Percentiles rank a stretch among this genome's conserved stretches.
Conservation (phyloP, 1,284 basidiomycete genomes). For the Vanrija pseudolonga region DNA sequence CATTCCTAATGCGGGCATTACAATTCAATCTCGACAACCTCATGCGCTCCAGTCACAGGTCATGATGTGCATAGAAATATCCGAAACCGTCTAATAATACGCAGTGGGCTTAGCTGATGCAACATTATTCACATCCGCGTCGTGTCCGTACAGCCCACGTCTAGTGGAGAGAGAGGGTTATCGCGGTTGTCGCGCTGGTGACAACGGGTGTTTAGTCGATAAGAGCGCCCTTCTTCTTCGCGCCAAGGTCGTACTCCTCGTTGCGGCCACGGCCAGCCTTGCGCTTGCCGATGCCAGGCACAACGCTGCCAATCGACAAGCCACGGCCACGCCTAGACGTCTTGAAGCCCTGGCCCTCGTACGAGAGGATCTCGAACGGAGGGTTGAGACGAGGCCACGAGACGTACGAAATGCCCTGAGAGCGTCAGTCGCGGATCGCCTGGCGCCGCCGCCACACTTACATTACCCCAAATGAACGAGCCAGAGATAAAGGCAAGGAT, state of each 20-base stretch:
- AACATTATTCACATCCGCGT: no score
- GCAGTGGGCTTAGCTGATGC: no score
- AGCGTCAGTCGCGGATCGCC: background rate
- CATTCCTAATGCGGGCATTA: no score
- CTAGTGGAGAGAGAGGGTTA: no score
- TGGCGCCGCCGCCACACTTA: slow-evolving; percentile 21
- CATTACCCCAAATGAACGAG: slow-evolving; percentile 68
- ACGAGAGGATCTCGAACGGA: slow-evolving; percentile 77
- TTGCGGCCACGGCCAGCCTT: slow-evolving; percentile 10
- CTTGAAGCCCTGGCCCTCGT: slow-evolving; percentile 79
- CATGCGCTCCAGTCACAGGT: no score
- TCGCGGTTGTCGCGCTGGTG: no score
- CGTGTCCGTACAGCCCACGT: no score
- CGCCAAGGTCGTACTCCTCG: slow-evolving; percentile 38
- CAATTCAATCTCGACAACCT: no score
- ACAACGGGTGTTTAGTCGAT: slow-evolving; percentile 40
- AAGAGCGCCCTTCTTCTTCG: slow-evolving; percentile 48
- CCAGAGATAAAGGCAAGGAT: slow-evolving; percentile 60
- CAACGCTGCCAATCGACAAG: slow-evolving; percentile 43
- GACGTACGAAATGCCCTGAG: slow-evolving; percentile 63
- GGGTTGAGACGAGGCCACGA: slow-evolving; percentile 89
- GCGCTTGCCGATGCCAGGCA: slow-evolving; percentile 45
- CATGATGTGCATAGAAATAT: no score
- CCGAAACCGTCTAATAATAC: no score
- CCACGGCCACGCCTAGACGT: slow-evolving; percentile 74